Evolutionary conservation across 257 asterid species (phyloP), one percentile per base, ranked within the genome.

Genomic region (Leonotis leonurus): DNA sequence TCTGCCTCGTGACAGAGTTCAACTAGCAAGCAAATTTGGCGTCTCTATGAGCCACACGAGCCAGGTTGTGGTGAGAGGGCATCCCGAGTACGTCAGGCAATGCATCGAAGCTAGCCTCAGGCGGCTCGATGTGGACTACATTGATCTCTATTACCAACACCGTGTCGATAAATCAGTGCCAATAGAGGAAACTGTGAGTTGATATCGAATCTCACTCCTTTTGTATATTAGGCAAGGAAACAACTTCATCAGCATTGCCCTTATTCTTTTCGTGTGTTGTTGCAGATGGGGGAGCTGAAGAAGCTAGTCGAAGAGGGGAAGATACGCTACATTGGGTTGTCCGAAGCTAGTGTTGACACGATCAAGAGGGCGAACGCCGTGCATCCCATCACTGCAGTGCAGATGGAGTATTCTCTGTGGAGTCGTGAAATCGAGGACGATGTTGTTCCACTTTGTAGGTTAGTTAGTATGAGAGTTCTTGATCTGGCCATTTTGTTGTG

Each of bases 391-490:
- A 79, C 78, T 16, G 80, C 83, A 5, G 62, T 81, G 12, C 80
- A 84, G 27, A 84, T 84, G 81, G 92, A 84, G 72, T 84, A 84
- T 46, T 84, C 88, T 11, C 41, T 81, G 16, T 77, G 83, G 85
- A 71, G 80, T 32, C 80, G 88, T 10, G 84, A 75, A 4, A 80
- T 84, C 6, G 88, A 81, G 56, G 69, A 75, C 2, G 85, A 75
- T 29, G 73, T 81, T 10, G 69, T 84, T 63, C 88, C 88, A 4
- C 73, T 81, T 62, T 84, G 92, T 57, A 56, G 85, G 88, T 79
- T 30, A 3, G 88, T 79, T 30, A 3, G 71, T 43, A 39, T 7
- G 4, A 29, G 25, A 30, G 1, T 4, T 30, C n/a, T 18, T 20
- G 22, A 26, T 8, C 8, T n/a, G 20, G 9, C 21, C 6, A 18